Percentiles rank a stretch among this genome's conserved stretches.
phyloP scores from a whole-genome alignment of 1,284 basidiomycete genomes.

The Neotropicomus parvogracilis region DNA sequence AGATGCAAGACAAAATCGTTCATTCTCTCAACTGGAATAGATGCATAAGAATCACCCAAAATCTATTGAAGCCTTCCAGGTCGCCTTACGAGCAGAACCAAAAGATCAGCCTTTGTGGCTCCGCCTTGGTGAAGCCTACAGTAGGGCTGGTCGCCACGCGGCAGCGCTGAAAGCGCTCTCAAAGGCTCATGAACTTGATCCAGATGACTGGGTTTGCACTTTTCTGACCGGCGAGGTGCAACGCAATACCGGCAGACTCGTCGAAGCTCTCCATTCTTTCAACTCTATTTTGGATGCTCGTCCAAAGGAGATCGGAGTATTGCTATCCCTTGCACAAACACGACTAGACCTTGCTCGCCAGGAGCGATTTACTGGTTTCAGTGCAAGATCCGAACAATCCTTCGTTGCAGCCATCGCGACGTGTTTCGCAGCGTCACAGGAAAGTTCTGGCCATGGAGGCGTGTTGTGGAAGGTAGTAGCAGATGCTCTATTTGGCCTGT shows the following conservation, averaged over 20 bases:
- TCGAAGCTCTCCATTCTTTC: conserved; percentile 72
- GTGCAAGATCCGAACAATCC: conserved; percentile 70
- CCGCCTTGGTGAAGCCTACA: conserved; percentile 90
- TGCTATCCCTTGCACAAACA: conserved; percentile 73
- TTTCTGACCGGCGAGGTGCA: conserved; percentile 89
- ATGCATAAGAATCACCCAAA: conserved; percentile 70
- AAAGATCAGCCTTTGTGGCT: conserved; percentile 84
- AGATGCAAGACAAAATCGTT: background rate
- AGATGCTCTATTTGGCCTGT: conserved; percentile 74
- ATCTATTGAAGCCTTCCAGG: conserved; percentile 86
- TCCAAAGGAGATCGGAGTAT: conserved; percentile 68
- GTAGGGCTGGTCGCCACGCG: conserved; percentile 80
- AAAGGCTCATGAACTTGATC: conserved; percentile 66
- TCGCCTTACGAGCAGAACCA: conserved; percentile 79
- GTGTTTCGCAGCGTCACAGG: conserved; percentile 53
- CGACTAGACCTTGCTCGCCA: conserved; percentile 69
- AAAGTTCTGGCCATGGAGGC: conserved; percentile 60
- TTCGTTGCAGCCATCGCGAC: conserved; percentile 60
- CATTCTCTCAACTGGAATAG: conserved; percentile 38
- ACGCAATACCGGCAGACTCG: conserved; percentile 72
- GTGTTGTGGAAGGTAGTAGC: conserved; percentile 86
- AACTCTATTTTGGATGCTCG: conserved; percentile 53
- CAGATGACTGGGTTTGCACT: conserved; percentile 78
- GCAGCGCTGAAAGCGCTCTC: conserved; percentile 88
- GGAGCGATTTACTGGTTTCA: conserved; percentile 68